phyloP scores from a whole-genome alignment of 208 protist genomes.

The Trypanosoma cruzi region DNA sequence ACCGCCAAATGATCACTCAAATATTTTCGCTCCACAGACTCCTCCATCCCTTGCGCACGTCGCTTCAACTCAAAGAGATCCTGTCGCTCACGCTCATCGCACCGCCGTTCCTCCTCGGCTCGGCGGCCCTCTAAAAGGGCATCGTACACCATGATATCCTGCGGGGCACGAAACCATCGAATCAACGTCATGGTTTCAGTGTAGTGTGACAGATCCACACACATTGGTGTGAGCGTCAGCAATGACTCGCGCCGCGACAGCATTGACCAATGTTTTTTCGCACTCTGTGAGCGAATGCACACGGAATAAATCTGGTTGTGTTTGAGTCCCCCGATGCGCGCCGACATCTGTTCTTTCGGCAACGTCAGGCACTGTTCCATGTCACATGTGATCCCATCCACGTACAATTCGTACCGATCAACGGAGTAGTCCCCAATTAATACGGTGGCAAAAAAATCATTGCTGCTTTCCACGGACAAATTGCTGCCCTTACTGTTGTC shows the following conservation, averaged over 20 bases:
- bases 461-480: not conserved
- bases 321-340: constrained; percentile 56
- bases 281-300: constrained; percentile 76
- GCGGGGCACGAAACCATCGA: constrained; percentile 60
- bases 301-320: constrained; percentile 86
- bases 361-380: constrained; percentile 53
- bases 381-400: constrained; percentile 69
- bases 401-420: constrained; percentile 70
- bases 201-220: constrained; percentile 51
- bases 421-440: constrained; percentile 78
- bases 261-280: constrained; percentile 83
- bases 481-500: not conserved
- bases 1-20: constrained; percentile 49
- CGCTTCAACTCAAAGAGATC: constrained; percentile 88
- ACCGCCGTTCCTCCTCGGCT: constrained; percentile 61
- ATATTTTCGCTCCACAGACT: constrained; percentile 39
- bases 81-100: constrained; percentile 75
- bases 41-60: constrained; percentile 76
- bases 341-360: constrained; percentile 49
- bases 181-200: constrained; percentile 73
- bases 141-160: constrained; percentile 50
- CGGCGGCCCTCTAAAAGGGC: constrained; percentile 48
- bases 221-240: constrained; percentile 78
- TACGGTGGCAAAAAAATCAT: constrained; percentile 38
- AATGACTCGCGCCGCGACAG: constrained; percentile 79